A percentile compares a stretch with the other conserved stretches of the same genome.
Evolutionary conservation across 306 rosid species (phyloP).

Genomic region (Hippophae rhamnoides): DNA sequence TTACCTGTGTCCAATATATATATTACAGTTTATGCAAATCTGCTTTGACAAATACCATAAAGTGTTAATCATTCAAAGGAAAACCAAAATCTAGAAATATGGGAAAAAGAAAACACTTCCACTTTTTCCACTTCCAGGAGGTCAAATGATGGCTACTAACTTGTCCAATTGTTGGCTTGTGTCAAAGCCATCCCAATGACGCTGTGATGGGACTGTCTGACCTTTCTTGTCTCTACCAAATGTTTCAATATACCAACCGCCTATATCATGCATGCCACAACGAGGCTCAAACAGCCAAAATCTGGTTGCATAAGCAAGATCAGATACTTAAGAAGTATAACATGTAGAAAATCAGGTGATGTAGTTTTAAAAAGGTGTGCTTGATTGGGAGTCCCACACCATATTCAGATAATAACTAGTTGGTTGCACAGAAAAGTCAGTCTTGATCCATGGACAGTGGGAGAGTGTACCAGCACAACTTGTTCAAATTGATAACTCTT

Average conservation of each 20-base stretch:
- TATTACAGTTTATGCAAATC: neutral
- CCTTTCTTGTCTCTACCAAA: constrained; percentile 80
- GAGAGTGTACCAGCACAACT: no score
- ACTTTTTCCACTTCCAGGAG: neutral
- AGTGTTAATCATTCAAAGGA: constrained; percentile 1
- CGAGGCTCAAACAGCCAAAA: constrained; percentile 99
- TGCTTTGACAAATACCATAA: neutral
- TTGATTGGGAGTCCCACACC: neutral
- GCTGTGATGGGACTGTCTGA: constrained; percentile 50
- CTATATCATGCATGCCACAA: constrained; percentile 88
- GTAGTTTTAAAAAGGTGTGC: no score
- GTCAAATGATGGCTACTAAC: constrained; percentile 27
- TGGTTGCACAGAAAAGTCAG: neutral
- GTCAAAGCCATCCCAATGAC: constrained; percentile 80
- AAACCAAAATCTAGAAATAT: neutral
- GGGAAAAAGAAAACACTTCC: neutral
- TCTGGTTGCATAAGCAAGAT: constrained; percentile 38
- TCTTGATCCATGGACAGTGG: no score
- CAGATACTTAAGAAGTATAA: neutral
- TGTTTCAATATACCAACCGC: constrained; percentile 96
- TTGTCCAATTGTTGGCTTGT: constrained; percentile 38
- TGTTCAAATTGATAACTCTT: no score
- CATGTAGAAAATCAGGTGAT: no score
- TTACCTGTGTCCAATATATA: neutral
- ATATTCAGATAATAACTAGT: constrained; percentile 4